Percentiles rank a stretch among this genome's conserved stretches.
phyloP scores from a whole-genome alignment of 2,329 filamentous ascomycete species.

The Thyridium curvatum region DNA sequence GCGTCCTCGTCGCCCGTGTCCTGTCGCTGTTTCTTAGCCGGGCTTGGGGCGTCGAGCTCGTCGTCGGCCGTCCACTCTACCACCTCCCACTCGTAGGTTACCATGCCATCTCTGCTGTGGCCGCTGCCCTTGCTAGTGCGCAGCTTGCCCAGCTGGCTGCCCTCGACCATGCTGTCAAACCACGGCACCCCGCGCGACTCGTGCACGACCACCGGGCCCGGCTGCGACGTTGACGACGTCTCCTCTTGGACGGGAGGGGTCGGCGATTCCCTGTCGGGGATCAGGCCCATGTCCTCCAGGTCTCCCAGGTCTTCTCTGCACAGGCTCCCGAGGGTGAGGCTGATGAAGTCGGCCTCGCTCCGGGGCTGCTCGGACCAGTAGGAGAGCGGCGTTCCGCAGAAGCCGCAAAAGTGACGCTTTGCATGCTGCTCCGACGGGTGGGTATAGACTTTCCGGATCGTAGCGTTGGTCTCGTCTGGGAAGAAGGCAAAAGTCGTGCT shows the following conservation, averaged over 20 bases:
- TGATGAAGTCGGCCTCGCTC: conserved; percentile 71
- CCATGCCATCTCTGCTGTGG: conserved; percentile 54
- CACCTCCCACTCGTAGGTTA: conserved; percentile 76
- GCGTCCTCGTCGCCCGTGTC: conserved; percentile 28
- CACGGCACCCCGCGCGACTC: conserved; percentile 72
- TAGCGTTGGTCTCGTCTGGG: conserved; percentile 65
- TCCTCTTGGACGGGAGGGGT: too few relatives aligned
- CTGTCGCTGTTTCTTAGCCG: conserved; percentile 46
- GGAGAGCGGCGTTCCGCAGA: conserved; percentile 79
- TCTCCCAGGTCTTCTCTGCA: conserved; percentile 62
- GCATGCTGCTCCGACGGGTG: conserved; percentile 49
- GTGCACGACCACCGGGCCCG: conserved; percentile 30
- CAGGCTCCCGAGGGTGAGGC: conserved; percentile 74
- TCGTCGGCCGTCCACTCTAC: conserved; percentile 57
- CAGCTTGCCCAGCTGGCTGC: conserved; percentile 63
- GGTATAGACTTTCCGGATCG: conserved; percentile 63
- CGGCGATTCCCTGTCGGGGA: conserved; percentile 38
- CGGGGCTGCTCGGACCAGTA: conserved; percentile 74
- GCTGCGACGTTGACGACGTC: conserved; percentile 21
- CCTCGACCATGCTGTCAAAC: conserved; percentile 77
- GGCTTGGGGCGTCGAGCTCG: conserved; percentile 22
- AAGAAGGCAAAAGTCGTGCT: conserved; percentile 70
- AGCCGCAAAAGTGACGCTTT: conserved; percentile 81
- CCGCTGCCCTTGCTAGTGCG: conserved; percentile 51
- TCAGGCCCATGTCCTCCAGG: conserved; percentile 68